Evolutionary conservation across 1,284 basidiomycete species (phyloP).

Genomic region (Ustilago cynodontis): DNA sequence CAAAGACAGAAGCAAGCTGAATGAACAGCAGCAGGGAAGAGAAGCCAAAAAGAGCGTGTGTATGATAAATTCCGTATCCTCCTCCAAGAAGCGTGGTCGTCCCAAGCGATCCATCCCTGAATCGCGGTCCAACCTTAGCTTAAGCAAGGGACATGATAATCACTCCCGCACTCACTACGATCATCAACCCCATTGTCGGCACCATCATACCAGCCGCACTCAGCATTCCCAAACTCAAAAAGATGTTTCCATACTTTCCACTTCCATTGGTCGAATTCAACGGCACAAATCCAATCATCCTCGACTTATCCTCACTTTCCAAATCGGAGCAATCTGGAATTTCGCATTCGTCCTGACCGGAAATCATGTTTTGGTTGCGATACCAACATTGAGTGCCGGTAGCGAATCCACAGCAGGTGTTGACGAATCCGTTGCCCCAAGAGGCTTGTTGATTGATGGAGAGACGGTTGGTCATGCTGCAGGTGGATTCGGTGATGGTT

Average conservation of each 20-base stretch:
- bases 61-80: no score
- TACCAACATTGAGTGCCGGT: constrained; percentile 49
- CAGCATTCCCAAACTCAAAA: constrained; percentile 48
- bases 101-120: background rate
- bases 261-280: constrained; percentile 52
- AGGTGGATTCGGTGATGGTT: constrained; percentile 46
- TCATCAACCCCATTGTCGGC: background rate
- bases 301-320: constrained; percentile 34
- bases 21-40: background rate
- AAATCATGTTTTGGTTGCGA: constrained; percentile 34
- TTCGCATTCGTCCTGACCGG: constrained; percentile 35
- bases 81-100: background rate
- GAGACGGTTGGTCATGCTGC: constrained; percentile 50
- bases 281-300: constrained; percentile 54
- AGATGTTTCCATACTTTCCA: constrained; percentile 58
- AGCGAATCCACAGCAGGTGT: constrained; percentile 54
- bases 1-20: background rate
- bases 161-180: background rate
- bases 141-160: background rate
- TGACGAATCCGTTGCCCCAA: constrained; percentile 56
- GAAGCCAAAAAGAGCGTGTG: background rate
- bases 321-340: constrained; percentile 54
- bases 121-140: background rate
- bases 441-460: constrained; percentile 57
- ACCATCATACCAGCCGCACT: background rate